These are phyloP conservation scores for Euphorbia tirucalli DNA, from an alignment of 345 rosid species.

Conservation along the genomic window DNA sequence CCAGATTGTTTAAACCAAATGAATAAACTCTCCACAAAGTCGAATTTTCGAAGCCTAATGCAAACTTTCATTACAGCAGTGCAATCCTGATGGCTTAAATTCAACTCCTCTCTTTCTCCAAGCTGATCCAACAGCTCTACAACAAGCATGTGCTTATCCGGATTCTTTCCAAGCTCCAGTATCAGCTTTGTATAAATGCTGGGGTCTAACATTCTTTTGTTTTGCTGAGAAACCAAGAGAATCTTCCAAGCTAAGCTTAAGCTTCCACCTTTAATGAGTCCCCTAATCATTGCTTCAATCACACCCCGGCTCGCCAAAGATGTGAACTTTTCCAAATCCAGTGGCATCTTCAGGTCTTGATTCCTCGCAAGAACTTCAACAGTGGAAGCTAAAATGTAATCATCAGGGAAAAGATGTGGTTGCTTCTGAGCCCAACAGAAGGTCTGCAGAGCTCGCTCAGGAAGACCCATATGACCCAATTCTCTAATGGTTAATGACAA, in stretches of 20 bases:
- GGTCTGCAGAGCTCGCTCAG: constrained; percentile 75
- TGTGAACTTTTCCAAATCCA: constrained; percentile 47
- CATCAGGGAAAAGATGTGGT: constrained; percentile 63
- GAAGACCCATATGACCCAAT: constrained; percentile 76
- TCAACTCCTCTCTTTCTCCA: constrained; percentile 61
- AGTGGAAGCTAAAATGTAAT: constrained; percentile 58
- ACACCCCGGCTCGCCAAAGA: constrained; percentile 56
- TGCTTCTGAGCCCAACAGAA: constrained; percentile 81
- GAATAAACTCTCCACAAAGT: constrained; percentile 59
- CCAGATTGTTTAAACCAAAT: constrained; percentile 63
- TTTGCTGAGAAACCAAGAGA: constrained; percentile 44
- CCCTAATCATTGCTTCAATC: constrained; percentile 79
- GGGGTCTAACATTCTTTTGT: constrained; percentile 60
- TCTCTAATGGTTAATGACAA: constrained; percentile 70
- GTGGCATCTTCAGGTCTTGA: constrained; percentile 55
- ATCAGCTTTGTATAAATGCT: constrained; percentile 68
- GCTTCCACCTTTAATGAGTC: constrained; percentile 65
- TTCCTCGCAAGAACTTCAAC: constrained; percentile 70
- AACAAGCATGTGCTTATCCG: constrained; percentile 55
- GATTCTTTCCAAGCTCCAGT: constrained; percentile 67
- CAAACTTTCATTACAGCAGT: constrained; percentile 87
- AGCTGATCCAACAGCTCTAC: constrained; percentile 54
- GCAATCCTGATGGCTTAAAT: constrained; percentile 65
- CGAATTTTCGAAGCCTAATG: constrained; percentile 51
- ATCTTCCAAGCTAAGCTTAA: constrained; percentile 69